phyloP scores from a whole-genome alignment of 345 rosid genomes.

The Clausena lansium region DNA sequence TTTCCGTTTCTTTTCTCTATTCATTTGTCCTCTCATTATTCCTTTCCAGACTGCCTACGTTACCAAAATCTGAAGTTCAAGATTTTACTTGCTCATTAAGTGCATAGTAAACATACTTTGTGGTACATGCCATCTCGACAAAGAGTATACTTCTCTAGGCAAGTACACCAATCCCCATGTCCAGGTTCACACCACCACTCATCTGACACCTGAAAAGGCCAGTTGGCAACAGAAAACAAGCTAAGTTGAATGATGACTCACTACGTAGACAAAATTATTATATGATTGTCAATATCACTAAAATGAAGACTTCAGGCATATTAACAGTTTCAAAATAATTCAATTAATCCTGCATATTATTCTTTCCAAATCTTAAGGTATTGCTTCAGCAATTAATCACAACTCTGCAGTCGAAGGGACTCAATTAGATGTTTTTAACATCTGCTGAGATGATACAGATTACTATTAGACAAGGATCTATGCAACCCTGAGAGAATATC shows the following conservation, averaged over 20 bases:
- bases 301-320: background rate
- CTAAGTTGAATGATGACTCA: background rate
- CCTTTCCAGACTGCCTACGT: background rate
- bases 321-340: too few species aligned
- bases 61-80: background rate
- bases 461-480: background rate
- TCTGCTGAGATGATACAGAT: background rate
- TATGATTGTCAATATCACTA: background rate
- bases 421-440: background rate
- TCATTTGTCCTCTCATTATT: background rate
- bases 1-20: background rate
- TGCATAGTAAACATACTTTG: conserved; percentile 42
- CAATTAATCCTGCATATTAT: background rate
- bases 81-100: conserved; percentile 1
- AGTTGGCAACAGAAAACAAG: conserved; percentile 3
- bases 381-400: background rate
- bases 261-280: background rate
- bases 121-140: conserved; percentile 79
- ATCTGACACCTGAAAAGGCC: conserved; percentile 53
- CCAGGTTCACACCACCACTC: conserved; percentile 88
- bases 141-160: conserved; percentile 65
- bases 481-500: background rate
- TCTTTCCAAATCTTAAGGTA: background rate
- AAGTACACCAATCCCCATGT: conserved; percentile 78
- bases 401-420: background rate